Conservation (phyloP, 192 early-diverging fungal genomes). For the Coemansia aciculifera region DNA sequence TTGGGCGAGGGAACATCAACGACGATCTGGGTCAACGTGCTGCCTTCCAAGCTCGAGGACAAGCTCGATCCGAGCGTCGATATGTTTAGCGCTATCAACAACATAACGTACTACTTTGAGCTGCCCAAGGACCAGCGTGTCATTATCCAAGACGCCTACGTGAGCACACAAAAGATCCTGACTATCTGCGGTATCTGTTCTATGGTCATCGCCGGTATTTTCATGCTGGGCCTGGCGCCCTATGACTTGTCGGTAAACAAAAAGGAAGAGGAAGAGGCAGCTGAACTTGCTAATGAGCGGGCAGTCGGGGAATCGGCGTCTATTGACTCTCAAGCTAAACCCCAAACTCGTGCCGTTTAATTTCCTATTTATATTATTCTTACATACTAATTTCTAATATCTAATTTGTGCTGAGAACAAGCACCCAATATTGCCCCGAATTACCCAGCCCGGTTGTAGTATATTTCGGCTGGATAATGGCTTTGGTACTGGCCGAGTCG, state of each 20-base stretch:
- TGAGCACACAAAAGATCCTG: conserved; percentile 39
- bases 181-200: conserved; percentile 51
- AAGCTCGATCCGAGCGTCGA: conserved; percentile 29
- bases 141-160: conserved; percentile 45
- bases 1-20: conserved; percentile 48
- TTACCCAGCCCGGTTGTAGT: not conserved
- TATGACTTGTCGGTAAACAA: conserved; percentile 23
- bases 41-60: conserved; percentile 33
- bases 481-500: not conserved
- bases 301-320: not conserved
- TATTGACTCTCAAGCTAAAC: not conserved
- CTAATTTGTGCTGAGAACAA: not conserved
- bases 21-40: conserved; percentile 48
- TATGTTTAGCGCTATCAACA: conserved; percentile 41
- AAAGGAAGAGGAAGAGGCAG: not conserved
- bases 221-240: conserved; percentile 46
- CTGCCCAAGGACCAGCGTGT: conserved; percentile 48
- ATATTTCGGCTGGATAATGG: not conserved
- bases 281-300: not conserved
- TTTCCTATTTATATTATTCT: not conserved
- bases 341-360: not conserved
- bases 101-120: conserved; percentile 48
- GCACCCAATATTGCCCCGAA: conserved; percentile 17
- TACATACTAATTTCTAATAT: not conserved
- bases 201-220: conserved; percentile 37